Evolutionary conservation across 2,329 filamentous ascomycete genomes (phyloP).

Genomic region (Daldinia sp.): DNA sequence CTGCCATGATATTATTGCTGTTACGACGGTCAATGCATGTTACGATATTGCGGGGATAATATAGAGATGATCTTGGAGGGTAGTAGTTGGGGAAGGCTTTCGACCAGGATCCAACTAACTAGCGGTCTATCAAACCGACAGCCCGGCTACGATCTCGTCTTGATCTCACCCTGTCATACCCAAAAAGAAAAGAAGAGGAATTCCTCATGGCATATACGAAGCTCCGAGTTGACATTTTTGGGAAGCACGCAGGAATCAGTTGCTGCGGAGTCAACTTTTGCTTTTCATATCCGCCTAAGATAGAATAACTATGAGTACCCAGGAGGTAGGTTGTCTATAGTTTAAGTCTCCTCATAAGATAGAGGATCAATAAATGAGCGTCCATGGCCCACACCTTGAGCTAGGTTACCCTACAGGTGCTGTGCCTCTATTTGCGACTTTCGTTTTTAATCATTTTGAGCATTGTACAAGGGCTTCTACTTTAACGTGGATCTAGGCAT

Average conservation of each 20-base stretch:
- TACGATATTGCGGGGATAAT: constrained; percentile 38
- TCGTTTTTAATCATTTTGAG: neutral
- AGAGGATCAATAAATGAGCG: neutral
- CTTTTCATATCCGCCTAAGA: neutral
- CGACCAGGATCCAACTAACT: constrained; percentile 33
- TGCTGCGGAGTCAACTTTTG: constrained; percentile 9
- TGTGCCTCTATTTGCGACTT: neutral
- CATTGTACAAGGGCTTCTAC: constrained; percentile 2
- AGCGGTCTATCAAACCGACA: constrained; percentile 41
- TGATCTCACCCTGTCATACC: constrained; percentile 38
- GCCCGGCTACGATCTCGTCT: constrained; percentile 29
- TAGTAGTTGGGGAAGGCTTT: constrained; percentile 10
- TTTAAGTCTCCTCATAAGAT: neutral
- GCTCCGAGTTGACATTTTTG: constrained; percentile 36
- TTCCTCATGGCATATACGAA: constrained; percentile 22
- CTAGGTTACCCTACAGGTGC: neutral
- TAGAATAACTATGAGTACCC: neutral
- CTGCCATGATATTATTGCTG: constrained; percentile 7
- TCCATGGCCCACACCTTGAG: neutral
- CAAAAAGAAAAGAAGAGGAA: constrained; percentile 36
- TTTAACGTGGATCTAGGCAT: neutral
- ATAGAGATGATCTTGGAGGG: constrained; percentile 27
- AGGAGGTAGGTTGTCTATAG: constrained; percentile 1
- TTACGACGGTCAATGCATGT: constrained; percentile 32
- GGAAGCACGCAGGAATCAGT: constrained; percentile 20